A percentile compares a stretch with the other conserved stretches of the same genome.
Evolutionary conservation across 805 yeast species (phyloP).

Genomic region (Clavispora fructus): DNA sequence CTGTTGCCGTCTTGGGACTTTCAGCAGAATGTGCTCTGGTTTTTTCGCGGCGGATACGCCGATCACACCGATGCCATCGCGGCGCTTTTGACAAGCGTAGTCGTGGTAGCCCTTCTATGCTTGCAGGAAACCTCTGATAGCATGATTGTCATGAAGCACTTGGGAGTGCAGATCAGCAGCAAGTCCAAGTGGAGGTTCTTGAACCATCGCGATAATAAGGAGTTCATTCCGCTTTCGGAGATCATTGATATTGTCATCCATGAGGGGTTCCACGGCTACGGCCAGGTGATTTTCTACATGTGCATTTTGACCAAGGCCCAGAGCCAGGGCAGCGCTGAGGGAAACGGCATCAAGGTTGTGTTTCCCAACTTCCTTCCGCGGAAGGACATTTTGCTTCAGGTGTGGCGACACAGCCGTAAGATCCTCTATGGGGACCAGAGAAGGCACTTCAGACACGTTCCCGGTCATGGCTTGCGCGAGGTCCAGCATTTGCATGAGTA

Average conservation of each 20-base stretch:
- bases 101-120: slow-evolving; percentile 14
- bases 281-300: slow-evolving; percentile 59
- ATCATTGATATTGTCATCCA: slow-evolving; percentile 65
- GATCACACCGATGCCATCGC: not conserved
- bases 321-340: slow-evolving; percentile 9
- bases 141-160: slow-evolving; percentile 36
- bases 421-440: slow-evolving; percentile 24
- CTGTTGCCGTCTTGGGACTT: not conserved
- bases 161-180: slow-evolving; percentile 44
- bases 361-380: slow-evolving; percentile 41
- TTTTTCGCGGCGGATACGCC: slow-evolving; percentile 10
- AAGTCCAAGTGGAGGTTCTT: slow-evolving; percentile 9
- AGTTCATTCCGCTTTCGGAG: slow-evolving; percentile 52
- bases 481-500: slow-evolving; percentile 11
- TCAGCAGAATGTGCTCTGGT: not conserved
- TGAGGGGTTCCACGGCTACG: slow-evolving; percentile 68
- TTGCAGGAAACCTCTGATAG: slow-evolving; percentile 38
- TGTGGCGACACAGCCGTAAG: slow-evolving; percentile 35
- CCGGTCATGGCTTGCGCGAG: slow-evolving; percentile 17
- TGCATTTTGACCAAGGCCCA: slow-evolving; percentile 46
- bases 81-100: not conserved
- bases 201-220: slow-evolving; percentile 14
- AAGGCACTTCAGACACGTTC: slow-evolving; percentile 14
- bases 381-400: slow-evolving; percentile 34
- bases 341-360: slow-evolving; percentile 27